Conservation (phyloP, 176 grass and related monocot species). For the Oryza coarctata region DNA sequence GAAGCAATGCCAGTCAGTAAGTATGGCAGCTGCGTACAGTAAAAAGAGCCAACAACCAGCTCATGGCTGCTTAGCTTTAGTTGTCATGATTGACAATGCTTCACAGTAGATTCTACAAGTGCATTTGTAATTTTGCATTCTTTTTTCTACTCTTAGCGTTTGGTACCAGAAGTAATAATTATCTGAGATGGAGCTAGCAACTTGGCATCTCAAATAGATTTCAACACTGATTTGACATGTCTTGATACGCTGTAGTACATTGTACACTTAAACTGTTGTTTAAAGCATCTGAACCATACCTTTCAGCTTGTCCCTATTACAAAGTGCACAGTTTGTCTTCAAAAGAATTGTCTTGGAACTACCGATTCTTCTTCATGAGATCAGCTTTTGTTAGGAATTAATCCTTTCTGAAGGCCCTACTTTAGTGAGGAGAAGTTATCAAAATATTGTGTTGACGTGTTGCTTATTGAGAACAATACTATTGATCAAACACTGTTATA, state of each 20-base stretch:
- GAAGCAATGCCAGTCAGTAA: conserved; percentile 44
- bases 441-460: background rate
- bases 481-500: background rate
- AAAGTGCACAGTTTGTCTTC: background rate
- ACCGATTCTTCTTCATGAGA: background rate
- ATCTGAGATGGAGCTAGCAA: background rate
- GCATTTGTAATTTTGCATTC: background rate
- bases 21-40: conserved; percentile 51
- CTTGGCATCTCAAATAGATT: background rate
- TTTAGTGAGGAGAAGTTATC: background rate
- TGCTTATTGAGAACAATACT: background rate
- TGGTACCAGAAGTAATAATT: background rate
- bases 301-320: background rate
- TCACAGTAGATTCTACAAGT: conserved; percentile 16
- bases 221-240: background rate
- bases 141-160: background rate
- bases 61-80: conserved; percentile 55
- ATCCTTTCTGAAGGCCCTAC: background rate
- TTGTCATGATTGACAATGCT: conserved; percentile 45
- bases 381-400: background rate
- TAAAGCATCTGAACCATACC: background rate
- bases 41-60: conserved; percentile 59
- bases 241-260: background rate
- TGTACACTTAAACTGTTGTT: background rate
- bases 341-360: background rate